A percentile compares a stretch with the other conserved stretches of the same genome.
These are phyloP conservation scores for Saksenaea vasiformis DNA, from an alignment of 371 early-diverging fungal species.

Conservation along the genomic window DNA sequence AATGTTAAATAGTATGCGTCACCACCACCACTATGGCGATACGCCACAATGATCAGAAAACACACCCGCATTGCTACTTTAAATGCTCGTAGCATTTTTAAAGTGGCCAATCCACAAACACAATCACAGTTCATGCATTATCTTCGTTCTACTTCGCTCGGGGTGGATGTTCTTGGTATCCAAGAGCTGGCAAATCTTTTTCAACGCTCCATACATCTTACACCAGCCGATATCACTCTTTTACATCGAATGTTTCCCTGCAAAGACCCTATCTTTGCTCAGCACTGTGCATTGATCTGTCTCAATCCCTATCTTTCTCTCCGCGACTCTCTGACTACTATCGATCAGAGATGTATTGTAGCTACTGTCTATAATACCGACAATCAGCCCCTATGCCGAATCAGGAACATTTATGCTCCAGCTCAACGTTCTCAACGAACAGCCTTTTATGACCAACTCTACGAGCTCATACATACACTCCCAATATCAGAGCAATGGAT, in stretches of 20 bases:
- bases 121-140: neutral
- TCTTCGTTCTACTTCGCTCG: neutral
- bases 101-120: no score
- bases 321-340: neutral
- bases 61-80: neutral
- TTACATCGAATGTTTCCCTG: neutral
- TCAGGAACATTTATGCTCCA: slow-evolving; percentile 12
- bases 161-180: neutral
- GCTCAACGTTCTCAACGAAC: neutral
- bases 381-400: neutral
- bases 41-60: neutral
- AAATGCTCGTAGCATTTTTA: neutral
- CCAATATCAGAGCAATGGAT: neutral
- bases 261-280: neutral
- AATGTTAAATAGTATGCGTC: no score
- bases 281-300: slow-evolving; percentile 6
- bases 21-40: no score
- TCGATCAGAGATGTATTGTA: slow-evolving; percentile 9
- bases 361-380: neutral
- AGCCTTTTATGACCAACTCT: neutral
- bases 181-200: neutral
- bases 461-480: neutral
- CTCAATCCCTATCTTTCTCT: neutral
- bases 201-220: neutral
- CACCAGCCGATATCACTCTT: neutral